A percentile compares a stretch with the other conserved stretches of the same genome.
Evolutionary conservation across 805 yeast genomes (phyloP).

Genomic region (Jamesozyma gamospora): DNA sequence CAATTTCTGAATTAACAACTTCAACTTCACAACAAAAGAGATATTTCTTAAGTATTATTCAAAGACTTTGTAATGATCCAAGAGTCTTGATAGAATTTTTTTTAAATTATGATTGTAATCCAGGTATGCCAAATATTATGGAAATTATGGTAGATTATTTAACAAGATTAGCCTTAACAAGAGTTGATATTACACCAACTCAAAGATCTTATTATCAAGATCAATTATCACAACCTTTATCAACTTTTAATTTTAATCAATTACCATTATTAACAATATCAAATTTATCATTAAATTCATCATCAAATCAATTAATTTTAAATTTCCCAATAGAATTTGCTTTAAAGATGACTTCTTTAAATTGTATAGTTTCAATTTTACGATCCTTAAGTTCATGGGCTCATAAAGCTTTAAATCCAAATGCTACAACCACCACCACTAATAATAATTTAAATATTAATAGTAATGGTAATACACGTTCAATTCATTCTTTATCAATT

Average conservation of each 20-base stretch:
- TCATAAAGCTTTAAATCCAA: conserved; percentile 44
- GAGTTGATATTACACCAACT: conserved; percentile 60
- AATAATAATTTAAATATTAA: neutral
- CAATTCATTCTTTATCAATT: conserved; percentile 17
- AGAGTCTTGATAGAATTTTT: conserved; percentile 85
- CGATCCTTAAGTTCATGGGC: conserved; percentile 82
- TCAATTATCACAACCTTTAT: conserved; percentile 43
- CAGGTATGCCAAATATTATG: conserved; percentile 68
- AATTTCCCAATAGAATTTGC: conserved; percentile 72
- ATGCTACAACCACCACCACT: neutral
- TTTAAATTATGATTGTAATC: conserved; percentile 90
- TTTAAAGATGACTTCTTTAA: conserved; percentile 70
- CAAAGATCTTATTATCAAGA: conserved; percentile 54
- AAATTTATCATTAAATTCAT: conserved; percentile 36
- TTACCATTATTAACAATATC: conserved; percentile 70
- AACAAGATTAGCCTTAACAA: conserved; percentile 52
- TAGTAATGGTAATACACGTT: conserved; percentile 1
- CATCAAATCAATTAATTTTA: conserved; percentile 9
- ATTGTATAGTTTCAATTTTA: conserved; percentile 71
- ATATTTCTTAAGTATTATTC: conserved; percentile 71
- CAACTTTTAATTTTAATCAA: conserved; percentile 63
- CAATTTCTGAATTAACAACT: conserved; percentile 83
- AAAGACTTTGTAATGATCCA: conserved; percentile 79
- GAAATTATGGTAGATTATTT: conserved; percentile 74
- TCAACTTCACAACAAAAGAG: conserved; percentile 90